phyloP scores from a whole-genome alignment of 75 land plant species.

The Pinus albicaulis region DNA sequence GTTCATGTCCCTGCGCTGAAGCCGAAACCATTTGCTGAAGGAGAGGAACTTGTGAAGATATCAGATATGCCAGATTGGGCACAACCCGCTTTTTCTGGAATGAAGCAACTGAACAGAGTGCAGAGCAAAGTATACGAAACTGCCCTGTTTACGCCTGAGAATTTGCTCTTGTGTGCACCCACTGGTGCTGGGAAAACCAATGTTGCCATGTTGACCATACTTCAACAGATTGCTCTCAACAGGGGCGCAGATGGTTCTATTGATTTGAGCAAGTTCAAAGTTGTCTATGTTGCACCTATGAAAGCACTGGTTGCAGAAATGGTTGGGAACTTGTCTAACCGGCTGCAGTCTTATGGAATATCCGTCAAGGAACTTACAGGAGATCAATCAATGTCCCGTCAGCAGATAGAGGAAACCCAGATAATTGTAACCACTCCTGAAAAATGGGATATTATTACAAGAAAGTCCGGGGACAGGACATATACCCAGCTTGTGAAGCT shows the following conservation, averaged over 20 bases:
- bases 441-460: conserved; percentile 98
- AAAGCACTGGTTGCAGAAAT: conserved; percentile 96
- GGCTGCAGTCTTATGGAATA: conserved; percentile 69
- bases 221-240: conserved; percentile 79
- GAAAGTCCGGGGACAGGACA: conserved; percentile 95
- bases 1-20: conserved; percentile 84
- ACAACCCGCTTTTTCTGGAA: conserved; percentile 82
- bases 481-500: conserved; percentile 94
- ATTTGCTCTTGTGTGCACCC: conserved; percentile 88
- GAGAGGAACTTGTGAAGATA: conserved; percentile 83
- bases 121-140: conserved; percentile 94
- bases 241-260: conserved; percentile 56
- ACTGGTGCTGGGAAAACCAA: conserved; percentile 98
- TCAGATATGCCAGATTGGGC: conserved; percentile 89
- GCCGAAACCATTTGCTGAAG: conserved; percentile 60
- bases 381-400: conserved; percentile 81
- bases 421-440: conserved; percentile 98
- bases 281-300: conserved; percentile 99
- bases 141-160: conserved; percentile 73
- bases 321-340: conserved; percentile 81
- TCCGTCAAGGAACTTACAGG: conserved; percentile 90
- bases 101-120: conserved; percentile 88
- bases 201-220: conserved; percentile 92
- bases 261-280: conserved; percentile 67
- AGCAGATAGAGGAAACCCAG: conserved; percentile 95